Percentiles rank a stretch among this genome's conserved stretches.
Evolutionary conservation across 805 yeast species (phyloP).

Genomic region (Lipomyces japonicus): DNA sequence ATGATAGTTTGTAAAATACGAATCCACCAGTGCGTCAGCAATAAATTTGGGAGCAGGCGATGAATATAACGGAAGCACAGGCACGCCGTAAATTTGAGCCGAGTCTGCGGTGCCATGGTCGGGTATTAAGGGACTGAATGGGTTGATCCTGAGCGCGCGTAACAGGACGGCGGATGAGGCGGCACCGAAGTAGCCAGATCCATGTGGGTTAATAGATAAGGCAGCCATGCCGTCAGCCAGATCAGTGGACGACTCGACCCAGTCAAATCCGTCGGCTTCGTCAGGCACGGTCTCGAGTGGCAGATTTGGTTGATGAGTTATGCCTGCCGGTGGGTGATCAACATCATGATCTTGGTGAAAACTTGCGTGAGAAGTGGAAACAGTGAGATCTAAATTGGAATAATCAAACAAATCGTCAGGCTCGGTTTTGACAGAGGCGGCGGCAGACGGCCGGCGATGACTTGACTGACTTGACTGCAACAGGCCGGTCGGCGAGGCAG

Average conservation of each 20-base stretch:
- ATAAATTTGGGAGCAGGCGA: slow-evolving; percentile 26
- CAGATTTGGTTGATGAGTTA: slow-evolving; percentile 21
- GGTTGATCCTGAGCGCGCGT: slow-evolving; percentile 44
- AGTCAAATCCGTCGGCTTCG: slow-evolving; percentile 54
- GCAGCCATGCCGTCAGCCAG: slow-evolving; percentile 64
- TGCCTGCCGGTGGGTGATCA: slow-evolving; percentile 8
- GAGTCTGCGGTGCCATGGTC: slow-evolving; percentile 3
- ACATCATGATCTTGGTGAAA: slow-evolving; percentile 6
- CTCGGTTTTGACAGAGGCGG: slow-evolving; percentile 11
- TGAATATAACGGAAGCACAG: slow-evolving; percentile 15
- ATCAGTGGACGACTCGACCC: slow-evolving; percentile 46
- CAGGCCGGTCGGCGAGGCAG: slow-evolving; percentile 2
- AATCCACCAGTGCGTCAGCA: slow-evolving; percentile 42
- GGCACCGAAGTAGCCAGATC: slow-evolving; percentile 62
- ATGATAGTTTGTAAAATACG: slow-evolving; percentile 58
- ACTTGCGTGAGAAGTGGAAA: too few species aligned
- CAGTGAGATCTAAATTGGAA: background rate
- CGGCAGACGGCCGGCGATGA: slow-evolving; percentile 8
- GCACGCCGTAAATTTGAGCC: slow-evolving; percentile 20
- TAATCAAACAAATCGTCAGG: slow-evolving; percentile 8
- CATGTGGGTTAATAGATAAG: slow-evolving; percentile 47
- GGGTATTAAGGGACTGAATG: slow-evolving; percentile 31
- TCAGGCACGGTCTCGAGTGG: slow-evolving; percentile 41
- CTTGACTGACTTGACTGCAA: slow-evolving; percentile 8
- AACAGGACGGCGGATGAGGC: slow-evolving; percentile 58